Evolutionary conservation across 139 green algal genomes (phyloP), one percentile per base, ranked within the genome.

Genomic region (Volvox africanus): DNA sequence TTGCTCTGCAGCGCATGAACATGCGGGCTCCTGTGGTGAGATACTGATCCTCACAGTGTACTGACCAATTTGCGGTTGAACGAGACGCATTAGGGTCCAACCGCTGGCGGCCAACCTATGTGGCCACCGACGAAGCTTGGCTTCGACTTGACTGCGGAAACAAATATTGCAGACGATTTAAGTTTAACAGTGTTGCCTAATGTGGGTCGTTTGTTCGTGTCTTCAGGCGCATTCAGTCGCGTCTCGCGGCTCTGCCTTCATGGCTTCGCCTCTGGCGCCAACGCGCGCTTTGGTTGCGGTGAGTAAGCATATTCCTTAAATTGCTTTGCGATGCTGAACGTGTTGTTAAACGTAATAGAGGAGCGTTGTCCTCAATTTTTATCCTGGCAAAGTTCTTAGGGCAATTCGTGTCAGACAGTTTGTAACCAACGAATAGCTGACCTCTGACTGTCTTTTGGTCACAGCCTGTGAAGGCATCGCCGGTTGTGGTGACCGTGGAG

Each of bases 401-500:
- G 44, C 44, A 55, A 55, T 55, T 55, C 44, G 5, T 55, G 44
- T 55, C 5, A 55, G 44, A 55, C 5, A 55, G 44, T 55, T 9
- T 55, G 44, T 55, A 55, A 9, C 44, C 44, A 55, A 55, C 44
- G 5, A 55, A 55, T 55, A 55, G 44, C 44, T 73, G 65, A 73
- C 5, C 62, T 69, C 19, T 30, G 2, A 73, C 16, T 73, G 21
- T 73, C 6, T 28, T 73, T 73, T 73, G 65, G 16, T 73, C 82
- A 62, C 91, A 93, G 88, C 86, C 89, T 19, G 89, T 82, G 24
- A 94, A 92, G 90, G 78, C 80, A 5, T 61, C 79, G 28, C 82
- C 92, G 18, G 87, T 93, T 20, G 87, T 88, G 32, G 91, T 94
- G 33, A 62, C 75, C 30, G 80, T 93, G 84, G 90, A 94, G 61